Evolutionary conservation across 176 grass and related monocot genomes (phyloP).

Genomic region (Bromus sterilis): DNA sequence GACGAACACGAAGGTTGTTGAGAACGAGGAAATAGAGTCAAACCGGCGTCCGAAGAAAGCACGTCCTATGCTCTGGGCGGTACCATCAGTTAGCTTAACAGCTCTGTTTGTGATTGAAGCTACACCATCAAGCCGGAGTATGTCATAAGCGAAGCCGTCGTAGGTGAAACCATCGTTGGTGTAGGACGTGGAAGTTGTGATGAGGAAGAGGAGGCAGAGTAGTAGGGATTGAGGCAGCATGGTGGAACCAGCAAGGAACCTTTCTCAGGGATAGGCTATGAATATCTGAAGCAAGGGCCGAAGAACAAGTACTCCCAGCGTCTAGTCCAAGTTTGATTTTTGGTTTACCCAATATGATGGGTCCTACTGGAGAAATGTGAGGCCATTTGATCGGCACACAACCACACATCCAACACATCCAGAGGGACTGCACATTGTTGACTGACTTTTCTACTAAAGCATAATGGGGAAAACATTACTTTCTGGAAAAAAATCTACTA

Average conservation of each 20-base stretch:
- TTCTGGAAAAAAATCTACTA: too few relatives aligned
- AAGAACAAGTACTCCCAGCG: not conserved
- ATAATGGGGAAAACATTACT: not conserved
- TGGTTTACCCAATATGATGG: not conserved
- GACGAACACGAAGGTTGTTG: not conserved
- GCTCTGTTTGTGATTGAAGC: not conserved
- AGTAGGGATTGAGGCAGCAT: not conserved
- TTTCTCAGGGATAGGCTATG: not conserved
- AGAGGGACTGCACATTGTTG: not conserved
- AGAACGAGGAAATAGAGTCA: not conserved
- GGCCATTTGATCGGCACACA: not conserved
- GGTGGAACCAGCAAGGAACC: not conserved
- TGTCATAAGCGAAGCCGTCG: not conserved
- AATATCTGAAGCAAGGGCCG: not conserved
- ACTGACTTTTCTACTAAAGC: not conserved
- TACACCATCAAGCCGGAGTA: not conserved
- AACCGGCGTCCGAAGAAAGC: not conserved
- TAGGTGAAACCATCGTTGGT: not conserved
- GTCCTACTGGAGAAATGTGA: not conserved
- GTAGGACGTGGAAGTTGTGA: not conserved
- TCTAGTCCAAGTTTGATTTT: not conserved
- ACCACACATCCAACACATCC: not conserved
- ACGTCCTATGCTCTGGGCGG: accelerated
- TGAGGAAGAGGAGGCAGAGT: not conserved
- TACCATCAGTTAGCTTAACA: not conserved